Evolutionary conservation across 345 rosid genomes (phyloP), one percentile per base, ranked within the genome.

Genomic region (Isatis tinctoria): DNA sequence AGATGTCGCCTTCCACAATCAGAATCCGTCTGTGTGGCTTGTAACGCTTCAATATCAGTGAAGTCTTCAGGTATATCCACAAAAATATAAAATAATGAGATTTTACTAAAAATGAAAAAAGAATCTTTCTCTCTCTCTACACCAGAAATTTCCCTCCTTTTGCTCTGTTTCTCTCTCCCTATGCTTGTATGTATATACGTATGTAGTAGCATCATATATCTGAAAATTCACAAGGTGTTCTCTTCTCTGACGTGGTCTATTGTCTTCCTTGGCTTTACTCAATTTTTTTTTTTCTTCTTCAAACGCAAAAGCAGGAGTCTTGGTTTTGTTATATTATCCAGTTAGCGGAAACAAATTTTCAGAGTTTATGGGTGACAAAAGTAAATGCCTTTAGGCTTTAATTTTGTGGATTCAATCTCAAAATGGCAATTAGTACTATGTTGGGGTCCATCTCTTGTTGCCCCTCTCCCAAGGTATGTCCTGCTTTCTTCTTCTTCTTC

Each of bases 391-490:
- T 70, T 72, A 72, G 73, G 73, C 77, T 39, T 72, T 66, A 43
- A 0, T 60, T 66, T 28, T 66, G 57, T 60, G 28, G 49, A 24
- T 72, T 72, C 73, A 72, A 41, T 66, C 77, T 59, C 59, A 48
- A 41, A 51, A 78, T 78, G 81, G 33, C 81, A 41, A 72, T 72
- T 41, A 78, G 81, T 72, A 66, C 69, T 68, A 83, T 87, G 88
- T 57, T 86, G 86, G 92, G 87, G 63, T 79, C 89, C 28, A 35
- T 87, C 61, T 69, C 81, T 67, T 82, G 78, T 70, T 81, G 81
- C 64, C 82, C 79, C 53, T 36, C 75, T 54, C 82, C 92, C 75
- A 85, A 80, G 87, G 91, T 89, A 71, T 22, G 11, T 20, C 7
- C 32, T 76, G 2, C 49, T 61, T 62, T 43, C 66, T 72, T 62